Evolutionary conservation across 768 basidiomycete genomes (phyloP).

Genomic region (Boletellus ananiceps): DNA sequence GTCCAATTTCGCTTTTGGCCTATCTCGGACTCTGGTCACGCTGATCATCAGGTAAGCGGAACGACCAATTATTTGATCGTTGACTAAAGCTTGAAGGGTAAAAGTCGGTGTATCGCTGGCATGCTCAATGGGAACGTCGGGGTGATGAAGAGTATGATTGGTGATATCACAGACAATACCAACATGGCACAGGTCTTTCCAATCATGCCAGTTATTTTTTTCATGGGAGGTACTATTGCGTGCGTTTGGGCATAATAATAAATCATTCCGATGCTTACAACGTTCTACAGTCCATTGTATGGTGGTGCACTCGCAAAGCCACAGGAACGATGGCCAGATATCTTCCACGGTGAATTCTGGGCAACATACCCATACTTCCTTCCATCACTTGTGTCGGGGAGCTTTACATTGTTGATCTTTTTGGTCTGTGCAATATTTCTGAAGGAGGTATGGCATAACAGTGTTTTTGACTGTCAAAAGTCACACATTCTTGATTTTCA

Average conservation of each 20-base stretch:
- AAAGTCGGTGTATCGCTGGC: slow-evolving; percentile 35
- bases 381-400: slow-evolving; percentile 26
- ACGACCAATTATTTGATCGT: background rate
- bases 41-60: slow-evolving; percentile 49
- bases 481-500: slow-evolving; percentile 3
- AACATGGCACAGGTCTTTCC: slow-evolving; percentile 35
- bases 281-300: slow-evolving; percentile 44
- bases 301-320: slow-evolving; percentile 55
- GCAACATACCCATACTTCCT: slow-evolving; percentile 30
- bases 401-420: slow-evolving; percentile 9
- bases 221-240: slow-evolving; percentile 29
- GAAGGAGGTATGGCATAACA: slow-evolving; percentile 26
- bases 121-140: slow-evolving; percentile 39
- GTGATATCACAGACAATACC: slow-evolving; percentile 47
- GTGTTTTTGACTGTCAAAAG: background rate
- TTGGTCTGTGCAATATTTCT: slow-evolving; percentile 20
- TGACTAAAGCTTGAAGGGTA: background rate
- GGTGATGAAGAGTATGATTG: slow-evolving; percentile 70
- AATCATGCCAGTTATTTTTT: slow-evolving; percentile 26
- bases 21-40: slow-evolving; percentile 51
- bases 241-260: slow-evolving; percentile 5
- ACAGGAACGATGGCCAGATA: slow-evolving; percentile 47
- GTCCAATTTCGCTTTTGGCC: slow-evolving; percentile 58
- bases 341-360: slow-evolving; percentile 43
- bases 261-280: background rate